Conservation (phyloP, 345 rosid genomes). For the Eucalyptus rudis region DNA sequence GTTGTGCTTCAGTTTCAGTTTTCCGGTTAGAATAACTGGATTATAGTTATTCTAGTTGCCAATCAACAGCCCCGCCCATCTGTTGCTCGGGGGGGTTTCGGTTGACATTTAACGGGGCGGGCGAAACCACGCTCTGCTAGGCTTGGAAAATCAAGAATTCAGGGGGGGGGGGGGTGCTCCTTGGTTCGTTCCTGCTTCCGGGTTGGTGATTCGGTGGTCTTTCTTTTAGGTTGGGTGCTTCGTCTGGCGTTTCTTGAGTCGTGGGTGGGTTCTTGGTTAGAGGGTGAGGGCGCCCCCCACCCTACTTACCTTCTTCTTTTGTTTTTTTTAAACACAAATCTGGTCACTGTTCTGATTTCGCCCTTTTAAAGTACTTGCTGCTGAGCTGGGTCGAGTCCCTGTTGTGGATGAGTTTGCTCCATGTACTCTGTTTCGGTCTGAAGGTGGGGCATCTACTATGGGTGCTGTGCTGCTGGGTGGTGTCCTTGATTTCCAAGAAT, state of each 20-base stretch:
- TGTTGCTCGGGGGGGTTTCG: slow-evolving; percentile 17
- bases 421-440: slow-evolving; percentile 66
- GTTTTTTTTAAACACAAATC: neutral
- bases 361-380: neutral
- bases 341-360: neutral
- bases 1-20: neutral
- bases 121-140: slow-evolving; percentile 12
- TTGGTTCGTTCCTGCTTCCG: slow-evolving; percentile 8
- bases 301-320: neutral
- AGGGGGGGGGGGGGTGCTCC: slow-evolving; percentile 8
- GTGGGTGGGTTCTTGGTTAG: neutral
- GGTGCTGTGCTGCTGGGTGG: slow-evolving; percentile 78
- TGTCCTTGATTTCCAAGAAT: slow-evolving; percentile 41
- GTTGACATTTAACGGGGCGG: slow-evolving; percentile 16
- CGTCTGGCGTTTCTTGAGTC: slow-evolving; percentile 1
- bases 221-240: neutral
- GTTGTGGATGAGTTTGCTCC: slow-evolving; percentile 71
- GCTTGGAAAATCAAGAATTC: slow-evolving; percentile 23
- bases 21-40: neutral
- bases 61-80: neutral
- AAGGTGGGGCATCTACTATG: slow-evolving; percentile 77
- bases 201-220: neutral
- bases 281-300: neutral
- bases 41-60: slow-evolving; percentile 4
- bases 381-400: neutral